These are phyloP conservation scores for Eleusine coracana DNA, from an alignment of 176 grass and related monocot species.

Conservation along the genomic window DNA sequence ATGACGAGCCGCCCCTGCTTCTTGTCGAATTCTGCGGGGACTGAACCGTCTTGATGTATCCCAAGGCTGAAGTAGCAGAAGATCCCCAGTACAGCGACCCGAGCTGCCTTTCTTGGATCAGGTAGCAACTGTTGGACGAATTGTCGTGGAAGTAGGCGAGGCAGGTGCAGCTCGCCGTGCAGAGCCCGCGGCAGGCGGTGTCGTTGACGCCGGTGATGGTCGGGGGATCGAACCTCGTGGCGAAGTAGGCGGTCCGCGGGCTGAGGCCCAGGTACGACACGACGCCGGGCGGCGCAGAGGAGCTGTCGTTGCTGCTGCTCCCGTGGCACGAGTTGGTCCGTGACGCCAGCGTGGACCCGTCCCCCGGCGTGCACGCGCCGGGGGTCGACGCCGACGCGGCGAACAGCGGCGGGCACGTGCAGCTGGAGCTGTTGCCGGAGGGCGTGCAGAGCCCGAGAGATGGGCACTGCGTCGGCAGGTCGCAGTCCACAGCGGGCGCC, in stretches of 20 bases:
- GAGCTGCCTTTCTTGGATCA: slow-evolving; percentile 55
- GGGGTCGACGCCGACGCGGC: slow-evolving; percentile 14
- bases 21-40: not conserved
- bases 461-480: slow-evolving; percentile 62
- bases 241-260: slow-evolving; percentile 55
- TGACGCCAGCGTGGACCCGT: slow-evolving; percentile 61
- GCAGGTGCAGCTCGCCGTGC: slow-evolving; percentile 71
- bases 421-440: slow-evolving; percentile 52
- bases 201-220: slow-evolving; percentile 35
- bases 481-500: slow-evolving; percentile 58
- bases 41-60: slow-evolving; percentile 63
- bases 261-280: slow-evolving; percentile 54
- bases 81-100: slow-evolving; percentile 60
- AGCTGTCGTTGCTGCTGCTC: not conserved
- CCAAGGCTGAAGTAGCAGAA: slow-evolving; percentile 1
- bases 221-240: slow-evolving; percentile 54
- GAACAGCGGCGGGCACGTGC: slow-evolving; percentile 65
- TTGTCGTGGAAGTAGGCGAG: slow-evolving; percentile 67
- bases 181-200: slow-evolving; percentile 56
- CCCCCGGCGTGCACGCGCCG: slow-evolving; percentile 58
- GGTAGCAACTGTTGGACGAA: slow-evolving; percentile 57
- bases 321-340: slow-evolving; percentile 32
- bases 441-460: slow-evolving; percentile 54
- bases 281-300: not conserved
- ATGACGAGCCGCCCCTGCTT: not conserved